phyloP scores from a whole-genome alignment of 306 rosid species.

The Sindora glabra region DNA sequence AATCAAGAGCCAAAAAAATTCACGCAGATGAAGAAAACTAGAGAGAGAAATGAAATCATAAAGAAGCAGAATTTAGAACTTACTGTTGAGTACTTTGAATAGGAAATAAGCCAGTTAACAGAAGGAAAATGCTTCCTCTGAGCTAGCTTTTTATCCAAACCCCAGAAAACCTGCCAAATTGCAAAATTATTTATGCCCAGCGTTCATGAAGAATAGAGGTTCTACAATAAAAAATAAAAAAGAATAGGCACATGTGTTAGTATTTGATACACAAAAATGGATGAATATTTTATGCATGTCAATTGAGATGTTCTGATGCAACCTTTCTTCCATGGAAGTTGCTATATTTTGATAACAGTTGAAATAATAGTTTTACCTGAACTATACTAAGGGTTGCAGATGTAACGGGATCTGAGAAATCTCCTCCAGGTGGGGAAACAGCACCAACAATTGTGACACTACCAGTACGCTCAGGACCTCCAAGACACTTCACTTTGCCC shows the following conservation, averaged over 20 bases:
- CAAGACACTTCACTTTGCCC: constrained; percentile 98
- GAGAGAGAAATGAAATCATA: constrained; percentile 9
- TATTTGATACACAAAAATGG: not conserved
- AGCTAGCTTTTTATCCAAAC: constrained; percentile 97
- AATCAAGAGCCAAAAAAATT: constrained; percentile 1
- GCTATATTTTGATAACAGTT: constrained; percentile 3
- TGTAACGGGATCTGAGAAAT: constrained; percentile 98
- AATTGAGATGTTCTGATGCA: not conserved
- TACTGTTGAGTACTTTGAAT: constrained; percentile 89
- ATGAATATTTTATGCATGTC: not conserved
- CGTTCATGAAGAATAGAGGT: no score
- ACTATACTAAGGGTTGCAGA: constrained; percentile 99
- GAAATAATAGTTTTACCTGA: constrained; percentile 51
- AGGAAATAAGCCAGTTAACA: constrained; percentile 98
- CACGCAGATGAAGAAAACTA: constrained; percentile 1
- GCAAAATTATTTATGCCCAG: not conserved
- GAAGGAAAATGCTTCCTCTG: constrained; percentile 99
- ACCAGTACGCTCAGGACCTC: constrained; percentile 95
- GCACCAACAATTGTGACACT: constrained; percentile 99
- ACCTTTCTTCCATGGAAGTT: not conserved
- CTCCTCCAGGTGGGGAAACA: constrained; percentile 99
- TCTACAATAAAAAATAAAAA: no score
- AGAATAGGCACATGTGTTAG: no score
- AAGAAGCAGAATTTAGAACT: constrained; percentile 21
- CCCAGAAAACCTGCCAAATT: constrained; percentile 89